Base-by-base conservation (phyloP, 1,284 basidiomycete species). In the Fomitopsis palustris region DNA sequence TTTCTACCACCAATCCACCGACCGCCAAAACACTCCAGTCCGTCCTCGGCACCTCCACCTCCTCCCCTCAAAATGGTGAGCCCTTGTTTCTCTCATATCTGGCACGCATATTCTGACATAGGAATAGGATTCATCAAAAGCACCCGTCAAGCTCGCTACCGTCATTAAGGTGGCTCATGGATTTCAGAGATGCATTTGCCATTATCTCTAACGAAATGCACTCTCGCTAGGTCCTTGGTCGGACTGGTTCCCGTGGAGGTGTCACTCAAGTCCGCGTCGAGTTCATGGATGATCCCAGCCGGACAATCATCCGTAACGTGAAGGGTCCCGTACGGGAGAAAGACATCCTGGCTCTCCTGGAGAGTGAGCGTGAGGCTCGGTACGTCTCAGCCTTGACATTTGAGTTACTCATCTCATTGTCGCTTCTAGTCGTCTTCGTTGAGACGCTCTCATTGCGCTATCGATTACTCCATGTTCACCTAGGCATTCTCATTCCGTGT, bases 331-430 rank as follows among this genome's bases (percentile, higher is more conserved):
- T 98, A 67, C 85, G 94, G 69, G 92, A 95, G 78, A 87, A 96
- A 78, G 97, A 99, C 78, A 98, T 99, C 74, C 85, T 99, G 67
- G 95, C 96, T 70, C 83, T 99, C 70, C 85, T 99, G 75, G 97
- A 99, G 85, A 93, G 91, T 77, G 97, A 99, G 82, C 95, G 97
- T 82, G 97, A 99, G 84, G 97, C 97, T 74, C 95, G 97, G 96
- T 98, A 72, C 71, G 94, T 88, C 9, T 54, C 17, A 19, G 29
- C 41, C 29, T 41, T 53, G 5, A 54, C 23, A 25, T 27, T 49
- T 31, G n/a, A 10, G n/a, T n/a, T 17, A 16, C 7, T 55, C 14
- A 16, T 8, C 37, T 56, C 38, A 54, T 60, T 7, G 41, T 6
- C 16, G 54, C 29, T 54, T 51, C 23, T 62, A 79, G 78, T 62